A percentile compares a stretch with the other conserved stretches of the same genome.
These are phyloP conservation scores for Termitomyces sp. DNA, from an alignment of 768 basidiomycete species.

Conservation along the genomic window DNA sequence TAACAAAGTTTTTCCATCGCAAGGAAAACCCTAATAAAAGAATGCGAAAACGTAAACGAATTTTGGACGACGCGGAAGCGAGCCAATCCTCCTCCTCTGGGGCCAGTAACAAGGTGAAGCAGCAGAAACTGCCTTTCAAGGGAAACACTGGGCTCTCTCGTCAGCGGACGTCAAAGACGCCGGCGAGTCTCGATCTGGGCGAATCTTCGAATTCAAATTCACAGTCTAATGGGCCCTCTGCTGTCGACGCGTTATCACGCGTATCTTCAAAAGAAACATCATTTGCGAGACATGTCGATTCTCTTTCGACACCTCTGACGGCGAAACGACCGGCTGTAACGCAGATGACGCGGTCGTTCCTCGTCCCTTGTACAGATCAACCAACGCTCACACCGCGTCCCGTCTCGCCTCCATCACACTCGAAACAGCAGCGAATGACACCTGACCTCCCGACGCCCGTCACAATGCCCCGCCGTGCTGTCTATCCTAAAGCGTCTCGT, in stretches of 20 bases:
- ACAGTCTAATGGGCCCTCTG: neutral
- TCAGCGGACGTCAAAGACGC: neutral
- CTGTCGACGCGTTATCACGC: slow-evolving; percentile 1
- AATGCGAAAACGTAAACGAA: slow-evolving; percentile 14
- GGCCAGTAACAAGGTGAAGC: slow-evolving; percentile 3
- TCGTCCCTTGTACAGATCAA: neutral
- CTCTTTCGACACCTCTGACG: slow-evolving; percentile 1
- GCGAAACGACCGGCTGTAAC: neutral
- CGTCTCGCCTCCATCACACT: neutral
- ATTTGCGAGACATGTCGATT: neutral
- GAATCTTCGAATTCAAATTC: slow-evolving; percentile 4
- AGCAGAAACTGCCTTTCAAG: slow-evolving; percentile 6
- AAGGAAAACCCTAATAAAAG: slow-evolving; percentile 5
- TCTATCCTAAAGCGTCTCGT: neutral
- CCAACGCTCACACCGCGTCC: neutral
- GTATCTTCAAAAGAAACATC: neutral
- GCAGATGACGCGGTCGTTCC: neutral
- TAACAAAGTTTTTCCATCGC: slow-evolving; percentile 19
- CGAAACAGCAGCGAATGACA: neutral
- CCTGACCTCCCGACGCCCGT: slow-evolving; percentile 2
- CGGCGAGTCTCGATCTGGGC: neutral
- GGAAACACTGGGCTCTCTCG: neutral
- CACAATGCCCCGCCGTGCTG: slow-evolving; percentile 4
- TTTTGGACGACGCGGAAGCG: slow-evolving; percentile 3
- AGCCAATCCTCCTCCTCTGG: neutral